Evolutionary conservation across 108 stramenopile genomes (phyloP).

Genomic region (Mayamaea pseudoterrestris): DNA sequence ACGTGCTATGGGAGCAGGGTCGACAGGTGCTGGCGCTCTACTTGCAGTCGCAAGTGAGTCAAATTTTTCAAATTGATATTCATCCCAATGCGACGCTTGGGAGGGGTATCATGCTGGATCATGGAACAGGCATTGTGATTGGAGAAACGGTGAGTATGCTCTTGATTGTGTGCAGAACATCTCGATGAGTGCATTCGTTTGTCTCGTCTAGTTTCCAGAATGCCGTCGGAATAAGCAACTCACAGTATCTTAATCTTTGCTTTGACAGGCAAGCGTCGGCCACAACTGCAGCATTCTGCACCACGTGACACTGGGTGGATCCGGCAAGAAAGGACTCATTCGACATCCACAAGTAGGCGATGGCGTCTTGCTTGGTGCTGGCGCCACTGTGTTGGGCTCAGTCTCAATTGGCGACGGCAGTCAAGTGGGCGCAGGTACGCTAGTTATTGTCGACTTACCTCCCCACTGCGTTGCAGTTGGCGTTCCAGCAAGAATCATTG

Average conservation of each 20-base stretch:
- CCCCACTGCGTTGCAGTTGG: conserved; percentile 35
- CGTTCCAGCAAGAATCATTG: conserved; percentile 57
- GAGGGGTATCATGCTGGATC: conserved; percentile 70
- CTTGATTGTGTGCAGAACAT: too few relatives aligned
- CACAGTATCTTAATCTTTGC: not conserved
- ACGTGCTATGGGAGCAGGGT: conserved; percentile 55
- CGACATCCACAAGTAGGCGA: conserved; percentile 81
- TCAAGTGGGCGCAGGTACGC: conserved; percentile 64
- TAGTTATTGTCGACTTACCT: conserved; percentile 66
- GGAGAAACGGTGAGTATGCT: conserved; percentile 71
- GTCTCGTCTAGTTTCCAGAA: not conserved
- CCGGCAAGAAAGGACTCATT: conserved; percentile 67
- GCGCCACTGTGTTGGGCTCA: conserved; percentile 72
- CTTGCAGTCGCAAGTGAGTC: conserved; percentile 69
- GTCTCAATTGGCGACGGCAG: conserved; percentile 27
- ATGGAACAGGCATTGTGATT: conserved; percentile 81
- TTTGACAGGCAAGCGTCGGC: conserved; percentile 26
- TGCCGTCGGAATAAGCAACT: not conserved
- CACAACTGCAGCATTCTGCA: conserved; percentile 77
- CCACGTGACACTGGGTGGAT: conserved; percentile 77
- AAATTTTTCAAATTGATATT: conserved; percentile 78
- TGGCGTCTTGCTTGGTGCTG: conserved; percentile 74
- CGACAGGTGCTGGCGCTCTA: conserved; percentile 47
- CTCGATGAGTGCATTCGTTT: conserved; percentile 8
- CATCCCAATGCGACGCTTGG: conserved; percentile 75